These are phyloP conservation scores for Pseudogymnoascus sp. DNA, from an alignment of 2,329 filamentous ascomycete genomes.

Conservation along the genomic window DNA sequence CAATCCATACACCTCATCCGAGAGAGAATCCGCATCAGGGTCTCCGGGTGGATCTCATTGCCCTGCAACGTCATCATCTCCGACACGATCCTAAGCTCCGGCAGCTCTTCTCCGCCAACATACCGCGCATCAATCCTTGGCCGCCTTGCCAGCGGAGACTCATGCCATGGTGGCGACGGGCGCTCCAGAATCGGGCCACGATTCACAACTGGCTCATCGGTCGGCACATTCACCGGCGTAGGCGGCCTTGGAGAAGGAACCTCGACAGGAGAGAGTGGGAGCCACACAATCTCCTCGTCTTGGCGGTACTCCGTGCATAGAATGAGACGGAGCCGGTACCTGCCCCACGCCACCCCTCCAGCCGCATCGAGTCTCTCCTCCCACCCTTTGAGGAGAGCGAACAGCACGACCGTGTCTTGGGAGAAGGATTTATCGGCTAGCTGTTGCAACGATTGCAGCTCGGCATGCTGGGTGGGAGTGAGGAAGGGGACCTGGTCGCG, in stretches of 20 bases:
- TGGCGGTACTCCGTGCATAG: background rate
- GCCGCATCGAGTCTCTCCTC: background rate
- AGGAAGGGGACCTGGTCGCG: background rate
- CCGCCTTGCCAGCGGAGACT: background rate
- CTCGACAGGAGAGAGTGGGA: background rate
- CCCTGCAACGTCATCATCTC: background rate
- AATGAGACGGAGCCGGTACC: background rate
- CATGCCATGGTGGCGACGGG: background rate
- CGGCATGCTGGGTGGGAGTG: background rate
- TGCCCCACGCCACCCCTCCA: too few relatives aligned
- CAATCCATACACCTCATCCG: background rate
- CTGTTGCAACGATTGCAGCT: background rate
- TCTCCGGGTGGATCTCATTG: background rate
- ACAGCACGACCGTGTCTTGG: background rate
- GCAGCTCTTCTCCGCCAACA: background rate
- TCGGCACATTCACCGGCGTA: background rate
- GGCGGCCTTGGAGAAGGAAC: too few relatives aligned
- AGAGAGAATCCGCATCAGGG: background rate
- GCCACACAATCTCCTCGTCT: background rate
- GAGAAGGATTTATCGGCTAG: background rate
- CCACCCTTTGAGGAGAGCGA: background rate
- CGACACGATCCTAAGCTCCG: background rate
- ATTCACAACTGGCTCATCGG: background rate
- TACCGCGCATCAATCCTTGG: background rate
- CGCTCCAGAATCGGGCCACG: too few relatives aligned